Conservation (phyloP, 345 rosid species). For the Nephelium lappaceum region DNA sequence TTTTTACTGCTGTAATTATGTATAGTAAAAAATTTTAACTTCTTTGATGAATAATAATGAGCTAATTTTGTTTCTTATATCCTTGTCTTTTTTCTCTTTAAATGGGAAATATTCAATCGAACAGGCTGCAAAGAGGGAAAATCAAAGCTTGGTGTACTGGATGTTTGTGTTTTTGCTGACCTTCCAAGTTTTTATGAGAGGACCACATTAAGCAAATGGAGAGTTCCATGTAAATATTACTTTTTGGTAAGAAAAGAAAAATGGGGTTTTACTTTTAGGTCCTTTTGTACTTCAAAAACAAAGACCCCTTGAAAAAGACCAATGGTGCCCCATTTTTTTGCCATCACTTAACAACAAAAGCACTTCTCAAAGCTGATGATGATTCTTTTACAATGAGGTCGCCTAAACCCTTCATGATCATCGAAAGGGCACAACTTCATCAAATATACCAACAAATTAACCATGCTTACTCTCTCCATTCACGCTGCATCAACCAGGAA, state of each 20-base stretch:
- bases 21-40: background rate
- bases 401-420: too few relatives aligned
- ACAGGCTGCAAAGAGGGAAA: conserved; percentile 68
- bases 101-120: conserved; percentile 35
- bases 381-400: background rate
- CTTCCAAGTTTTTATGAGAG: conserved; percentile 62
- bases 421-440: background rate
- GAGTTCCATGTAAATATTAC: conserved; percentile 42
- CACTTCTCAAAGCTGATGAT: conserved; percentile 23
- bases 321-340: conserved; percentile 20
- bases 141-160: conserved; percentile 62
- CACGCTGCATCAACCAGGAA: background rate
- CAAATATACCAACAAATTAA: background rate
- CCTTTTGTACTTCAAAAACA: conserved; percentile 2
- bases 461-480: background rate
- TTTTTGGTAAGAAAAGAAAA: conserved; percentile 33
- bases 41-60: background rate
- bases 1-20: background rate
- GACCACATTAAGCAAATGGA: conserved; percentile 47
- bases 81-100: conserved; percentile 15
- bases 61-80: conserved; percentile 14
- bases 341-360: conserved; percentile 25
- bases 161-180: conserved; percentile 67
- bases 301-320: conserved; percentile 18
- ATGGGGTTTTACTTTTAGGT: conserved; percentile 11